Base-by-base conservation (phyloP, 108 stramenopile species). In the Poteriospumella lacustris region DNA sequence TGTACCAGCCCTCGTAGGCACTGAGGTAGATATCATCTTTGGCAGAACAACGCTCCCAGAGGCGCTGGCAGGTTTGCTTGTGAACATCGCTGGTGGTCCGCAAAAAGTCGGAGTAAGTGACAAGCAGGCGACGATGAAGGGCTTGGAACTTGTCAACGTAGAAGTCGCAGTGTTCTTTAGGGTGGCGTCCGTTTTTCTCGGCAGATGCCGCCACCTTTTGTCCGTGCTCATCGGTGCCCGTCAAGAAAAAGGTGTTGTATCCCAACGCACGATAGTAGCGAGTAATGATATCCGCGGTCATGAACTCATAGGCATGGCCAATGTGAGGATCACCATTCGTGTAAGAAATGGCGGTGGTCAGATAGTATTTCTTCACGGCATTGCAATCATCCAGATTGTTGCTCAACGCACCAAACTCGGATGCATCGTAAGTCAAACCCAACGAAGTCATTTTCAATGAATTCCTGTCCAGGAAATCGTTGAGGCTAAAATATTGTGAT, bases 281-380 rank as follows among this genome's bases (percentile, higher is more conserved):
- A 1, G 96, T 94, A 76, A 96, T 79, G 39, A 95, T 93, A 82
- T 99, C 98, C 80, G 94, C 93, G 43, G 95, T 93, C 31, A 93
- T 62, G 12, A 91, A 90, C 29, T 96, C 96, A 91, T 97, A 99
- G 26, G 96, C 96, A 85, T 99, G 98, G 44, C 98, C 98, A 59
- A 99, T 94, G 86, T 97, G 98, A 29, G 96, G 98, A 82, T 92
- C 91, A 79, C 93, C 96, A 81, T 97, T 98, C 47, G 96, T 95
- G 83, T 98, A 98, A 80, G 95, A 96, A 75, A 98, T 98, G 19
- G 97, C 95, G 1, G 97, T 97, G 44, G 97, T 95, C 60, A 98
- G 19, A 1, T 79, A 73, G 36, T 29, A 73, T n/a, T n/a, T n/a
- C 31, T 33, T 64, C 31, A 34, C 60, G 24, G 29, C 5, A 31